Evolutionary conservation across 495 filamentous ascomycete species (phyloP).

Genomic region (Pseudomonodictys pantanalensis): DNA sequence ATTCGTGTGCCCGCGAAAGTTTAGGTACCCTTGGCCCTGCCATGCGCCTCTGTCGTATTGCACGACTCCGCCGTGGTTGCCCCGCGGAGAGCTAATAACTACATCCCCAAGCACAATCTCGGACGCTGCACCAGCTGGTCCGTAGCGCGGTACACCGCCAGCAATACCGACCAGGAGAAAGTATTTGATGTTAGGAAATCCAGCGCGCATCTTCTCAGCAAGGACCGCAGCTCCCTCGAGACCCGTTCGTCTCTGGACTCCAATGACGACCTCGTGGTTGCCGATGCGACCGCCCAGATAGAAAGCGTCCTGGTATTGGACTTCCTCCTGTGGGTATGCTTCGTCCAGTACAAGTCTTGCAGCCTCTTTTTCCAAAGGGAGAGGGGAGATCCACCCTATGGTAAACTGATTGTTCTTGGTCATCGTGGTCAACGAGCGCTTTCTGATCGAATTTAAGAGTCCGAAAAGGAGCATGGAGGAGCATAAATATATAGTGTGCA

Average conservation of each 20-base stretch:
- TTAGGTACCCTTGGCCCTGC: constrained; percentile 11
- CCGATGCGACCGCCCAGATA: constrained; percentile 16
- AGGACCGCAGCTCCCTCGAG: constrained; percentile 6
- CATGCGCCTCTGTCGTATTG: constrained; percentile 16
- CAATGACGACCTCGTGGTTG: constrained; percentile 14
- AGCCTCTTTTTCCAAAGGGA: constrained; percentile 9
- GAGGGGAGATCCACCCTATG: constrained; percentile 13
- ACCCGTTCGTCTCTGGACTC: constrained; percentile 7
- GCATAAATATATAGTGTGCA: neutral
- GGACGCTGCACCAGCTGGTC: constrained; percentile 5
- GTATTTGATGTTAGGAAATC: constrained; percentile 13
- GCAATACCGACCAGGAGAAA: constrained; percentile 13
- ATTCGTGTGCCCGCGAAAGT: constrained; percentile 6
- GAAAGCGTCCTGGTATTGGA: constrained; percentile 9
- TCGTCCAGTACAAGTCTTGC: constrained; percentile 8
- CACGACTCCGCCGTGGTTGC: constrained; percentile 12
- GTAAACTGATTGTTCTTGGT: constrained; percentile 7
- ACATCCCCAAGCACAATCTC: constrained; percentile 19
- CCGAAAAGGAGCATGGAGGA: neutral
- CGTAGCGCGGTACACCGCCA: constrained; percentile 11
- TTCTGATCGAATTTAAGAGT: neutral
- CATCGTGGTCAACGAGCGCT: neutral
- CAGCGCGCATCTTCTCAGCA: constrained; percentile 14
- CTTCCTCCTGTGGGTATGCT: constrained; percentile 9
- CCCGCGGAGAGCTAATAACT: constrained; percentile 10